Evolutionary conservation across 2,329 filamentous ascomycete genomes (phyloP).

Genomic region (Calonectria crousiana): DNA sequence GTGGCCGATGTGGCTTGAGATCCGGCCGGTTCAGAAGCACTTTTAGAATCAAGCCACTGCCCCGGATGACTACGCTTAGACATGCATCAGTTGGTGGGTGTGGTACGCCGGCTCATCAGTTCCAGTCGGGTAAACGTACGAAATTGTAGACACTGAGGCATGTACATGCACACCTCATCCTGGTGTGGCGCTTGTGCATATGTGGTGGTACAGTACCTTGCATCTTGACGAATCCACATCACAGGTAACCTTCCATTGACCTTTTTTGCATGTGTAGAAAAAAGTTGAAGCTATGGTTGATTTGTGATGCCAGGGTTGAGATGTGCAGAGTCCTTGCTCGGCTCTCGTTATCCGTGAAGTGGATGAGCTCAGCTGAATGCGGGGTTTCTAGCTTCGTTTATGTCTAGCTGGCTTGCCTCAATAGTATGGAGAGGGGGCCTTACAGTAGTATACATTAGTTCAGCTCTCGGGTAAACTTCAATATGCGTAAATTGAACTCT

Average conservation of each 20-base stretch:
- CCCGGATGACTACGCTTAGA: background rate
- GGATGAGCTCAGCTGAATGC: background rate
- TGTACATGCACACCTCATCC: background rate
- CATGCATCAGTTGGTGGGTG: background rate
- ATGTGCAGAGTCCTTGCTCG: background rate
- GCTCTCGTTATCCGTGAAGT: background rate
- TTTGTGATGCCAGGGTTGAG: too few species aligned
- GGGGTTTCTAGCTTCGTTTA: background rate
- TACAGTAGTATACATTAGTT: background rate
- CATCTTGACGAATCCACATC: background rate
- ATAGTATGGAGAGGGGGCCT: background rate
- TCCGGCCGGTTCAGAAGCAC: background rate
- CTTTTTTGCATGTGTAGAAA: background rate
- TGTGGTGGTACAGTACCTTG: slow-evolving; percentile 6
- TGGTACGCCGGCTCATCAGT: background rate
- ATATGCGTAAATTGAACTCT: background rate
- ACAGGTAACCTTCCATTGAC: background rate
- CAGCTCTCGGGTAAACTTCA: background rate
- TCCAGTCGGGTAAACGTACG: background rate
- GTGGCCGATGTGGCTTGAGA: slow-evolving; percentile 3
- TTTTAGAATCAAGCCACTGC: background rate
- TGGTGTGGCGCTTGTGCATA: background rate
- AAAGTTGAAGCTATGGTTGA: background rate
- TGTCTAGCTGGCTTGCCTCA: background rate
- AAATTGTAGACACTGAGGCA: background rate